A percentile compares a stretch with the other conserved stretches of the same genome.
These are phyloP conservation scores for Tulasnella sp. DNA, from an alignment of 768 basidiomycete genomes.

Conservation along the genomic window DNA sequence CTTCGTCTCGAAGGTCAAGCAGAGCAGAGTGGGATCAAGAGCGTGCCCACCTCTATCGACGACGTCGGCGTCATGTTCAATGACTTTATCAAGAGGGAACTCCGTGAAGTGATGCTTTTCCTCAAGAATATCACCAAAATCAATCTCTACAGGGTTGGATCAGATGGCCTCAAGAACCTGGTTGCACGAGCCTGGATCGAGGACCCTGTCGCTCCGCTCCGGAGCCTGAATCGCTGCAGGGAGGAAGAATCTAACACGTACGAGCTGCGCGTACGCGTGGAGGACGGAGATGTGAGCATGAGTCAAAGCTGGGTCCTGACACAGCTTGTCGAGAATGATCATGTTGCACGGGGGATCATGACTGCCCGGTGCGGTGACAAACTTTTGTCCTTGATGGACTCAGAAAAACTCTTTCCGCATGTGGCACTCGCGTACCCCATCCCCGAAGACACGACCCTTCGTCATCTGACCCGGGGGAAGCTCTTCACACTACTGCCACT, in stretches of 20 bases:
- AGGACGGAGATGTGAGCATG: neutral
- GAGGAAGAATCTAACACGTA: neutral
- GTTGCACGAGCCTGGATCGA: slow-evolving; percentile 14
- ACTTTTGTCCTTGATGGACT: slow-evolving; percentile 21
- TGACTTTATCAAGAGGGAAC: neutral
- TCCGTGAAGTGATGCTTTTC: slow-evolving; percentile 3
- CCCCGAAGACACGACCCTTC: neutral
- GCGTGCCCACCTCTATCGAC: slow-evolving; percentile 33
- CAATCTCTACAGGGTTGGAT: slow-evolving; percentile 33
- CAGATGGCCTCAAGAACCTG: slow-evolving; percentile 19
- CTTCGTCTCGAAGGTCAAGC: slow-evolving; percentile 30
- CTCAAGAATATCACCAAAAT: slow-evolving; percentile 22
- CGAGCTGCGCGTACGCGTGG: neutral
- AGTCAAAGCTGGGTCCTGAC: neutral
- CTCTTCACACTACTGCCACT: slow-evolving; percentile 43
- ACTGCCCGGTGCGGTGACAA: slow-evolving; percentile 12
- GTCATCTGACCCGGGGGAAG: slow-evolving; percentile 25
- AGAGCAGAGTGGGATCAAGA: slow-evolving; percentile 28
- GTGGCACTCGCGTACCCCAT: slow-evolving; percentile 30
- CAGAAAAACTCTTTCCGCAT: slow-evolving; percentile 36
- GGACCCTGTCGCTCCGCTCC: neutral
- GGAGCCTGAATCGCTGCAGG: neutral
- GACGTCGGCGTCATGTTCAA: slow-evolving; percentile 35
- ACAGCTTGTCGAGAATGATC: slow-evolving; percentile 24
- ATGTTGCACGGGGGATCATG: slow-evolving; percentile 20